Conservation (phyloP, 352 stramenopile species). For the Thalassiosira sp. region DNA sequence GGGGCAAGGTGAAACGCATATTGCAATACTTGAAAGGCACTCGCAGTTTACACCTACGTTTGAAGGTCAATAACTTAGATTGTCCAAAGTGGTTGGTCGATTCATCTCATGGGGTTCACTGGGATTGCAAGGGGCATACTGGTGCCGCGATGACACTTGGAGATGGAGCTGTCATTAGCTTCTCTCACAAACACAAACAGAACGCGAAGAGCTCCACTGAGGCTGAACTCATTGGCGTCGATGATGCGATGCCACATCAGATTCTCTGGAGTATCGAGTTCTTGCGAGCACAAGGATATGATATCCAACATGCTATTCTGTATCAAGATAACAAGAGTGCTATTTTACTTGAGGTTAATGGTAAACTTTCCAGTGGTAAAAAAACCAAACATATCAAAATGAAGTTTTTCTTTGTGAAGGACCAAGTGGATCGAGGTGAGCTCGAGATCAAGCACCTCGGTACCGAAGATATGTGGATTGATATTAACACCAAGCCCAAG, state of each 20-base stretch:
- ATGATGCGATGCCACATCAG: constrained; percentile 39
- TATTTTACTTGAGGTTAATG: constrained; percentile 49
- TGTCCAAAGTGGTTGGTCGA: constrained; percentile 45
- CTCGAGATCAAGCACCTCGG: constrained; percentile 1
- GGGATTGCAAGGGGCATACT: constrained; percentile 53
- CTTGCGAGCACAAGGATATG: constrained; percentile 46
- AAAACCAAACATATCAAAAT: constrained; percentile 45
- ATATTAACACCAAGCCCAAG: constrained; percentile 21
- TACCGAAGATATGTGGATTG: constrained; percentile 17
- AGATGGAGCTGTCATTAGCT: constrained; percentile 5
- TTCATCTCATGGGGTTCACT: constrained; percentile 51
- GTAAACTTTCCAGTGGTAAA: constrained; percentile 33
- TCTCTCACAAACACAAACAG: constrained; percentile 40
- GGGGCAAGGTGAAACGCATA: constrained; percentile 39
- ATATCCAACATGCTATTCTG: constrained; percentile 11
- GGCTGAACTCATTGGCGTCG: constrained; percentile 45
- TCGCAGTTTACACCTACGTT: constrained; percentile 16
- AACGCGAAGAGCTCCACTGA: constrained; percentile 61
- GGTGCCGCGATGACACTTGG: constrained; percentile 49
- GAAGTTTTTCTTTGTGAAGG: constrained; percentile 33
- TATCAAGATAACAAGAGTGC: constrained; percentile 60
- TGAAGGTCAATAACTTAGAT: neutral
- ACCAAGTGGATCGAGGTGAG: constrained; percentile 9
- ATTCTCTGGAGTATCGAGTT: constrained; percentile 59
- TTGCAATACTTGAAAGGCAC: constrained; percentile 49